These are phyloP conservation scores for Ascoidea rubescens DNA, from an alignment of 805 yeast species.

Conservation along the genomic window DNA sequence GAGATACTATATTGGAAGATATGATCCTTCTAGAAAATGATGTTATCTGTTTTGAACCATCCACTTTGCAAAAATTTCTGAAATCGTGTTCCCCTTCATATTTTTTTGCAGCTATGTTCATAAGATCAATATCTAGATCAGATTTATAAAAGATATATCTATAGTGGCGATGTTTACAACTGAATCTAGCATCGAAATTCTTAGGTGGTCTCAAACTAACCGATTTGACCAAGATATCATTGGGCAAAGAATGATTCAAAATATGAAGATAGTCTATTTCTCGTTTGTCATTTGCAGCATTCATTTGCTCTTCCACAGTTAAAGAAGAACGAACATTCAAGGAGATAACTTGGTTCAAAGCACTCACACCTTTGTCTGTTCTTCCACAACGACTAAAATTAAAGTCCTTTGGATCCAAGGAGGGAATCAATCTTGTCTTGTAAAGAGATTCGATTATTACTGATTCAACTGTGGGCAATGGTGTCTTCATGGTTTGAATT, in stretches of 20 bases:
- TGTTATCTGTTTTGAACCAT: conserved; percentile 84
- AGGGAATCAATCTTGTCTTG: conserved; percentile 50
- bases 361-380: conserved; percentile 46
- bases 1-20: conserved; percentile 30
- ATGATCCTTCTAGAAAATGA: conserved; percentile 58
- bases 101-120: conserved; percentile 52
- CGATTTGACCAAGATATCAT: conserved; percentile 72
- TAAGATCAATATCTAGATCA: conserved; percentile 42
- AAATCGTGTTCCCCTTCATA: conserved; percentile 77
- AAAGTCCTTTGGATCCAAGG: conserved; percentile 51
- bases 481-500: conserved; percentile 59
- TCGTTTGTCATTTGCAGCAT: conserved; percentile 38
- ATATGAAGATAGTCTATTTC: conserved; percentile 71
- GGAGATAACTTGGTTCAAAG: conserved; percentile 88
- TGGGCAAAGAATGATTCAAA: conserved; percentile 65
- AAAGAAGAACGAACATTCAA: conserved; percentile 60
- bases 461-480: conserved; percentile 78
- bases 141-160: conserved; percentile 57
- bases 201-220: conserved; percentile 73
- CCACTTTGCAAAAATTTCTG: conserved; percentile 87
- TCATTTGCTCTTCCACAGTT: conserved; percentile 40
- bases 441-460: conserved; percentile 58
- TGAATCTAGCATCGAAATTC: conserved; percentile 83
- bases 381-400: conserved; percentile 49
- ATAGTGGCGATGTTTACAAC: conserved; percentile 79